A percentile compares a stretch with the other conserved stretches of the same genome.
Conservation (phyloP, 1,284 basidiomycete genomes). For the Sporisorium iseilematis-ciliati region DNA sequence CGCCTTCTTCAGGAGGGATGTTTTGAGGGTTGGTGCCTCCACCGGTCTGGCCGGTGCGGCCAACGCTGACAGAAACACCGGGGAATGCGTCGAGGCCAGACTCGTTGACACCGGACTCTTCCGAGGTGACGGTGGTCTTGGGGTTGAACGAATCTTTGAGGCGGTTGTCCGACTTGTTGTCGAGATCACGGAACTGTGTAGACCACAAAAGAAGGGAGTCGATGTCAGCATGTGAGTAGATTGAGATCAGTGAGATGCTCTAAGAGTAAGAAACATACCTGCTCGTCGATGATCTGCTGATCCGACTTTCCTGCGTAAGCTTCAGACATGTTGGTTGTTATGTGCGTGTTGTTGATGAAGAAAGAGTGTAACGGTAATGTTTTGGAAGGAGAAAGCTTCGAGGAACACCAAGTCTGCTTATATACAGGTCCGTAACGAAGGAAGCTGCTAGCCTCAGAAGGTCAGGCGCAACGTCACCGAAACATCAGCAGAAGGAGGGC, state of each 20-base stretch:
- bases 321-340: conserved; percentile 51
- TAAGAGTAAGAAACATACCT: conserved; percentile 22
- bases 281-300: conserved; percentile 62
- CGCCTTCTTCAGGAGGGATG: conserved; percentile 61
- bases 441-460: neutral
- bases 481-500: neutral
- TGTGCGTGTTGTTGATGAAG: neutral
- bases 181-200: conserved; percentile 39
- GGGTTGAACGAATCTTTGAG: conserved; percentile 54
- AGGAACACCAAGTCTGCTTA: neutral
- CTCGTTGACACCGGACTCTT: conserved; percentile 59
- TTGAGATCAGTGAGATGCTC: neutral
- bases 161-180: conserved; percentile 50
- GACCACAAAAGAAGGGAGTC: no score
- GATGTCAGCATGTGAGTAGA: neutral
- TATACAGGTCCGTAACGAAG: neutral
- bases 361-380: neutral
- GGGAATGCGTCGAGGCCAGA: conserved; percentile 52
- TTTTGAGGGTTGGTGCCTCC: conserved; percentile 59
- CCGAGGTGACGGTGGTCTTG: conserved; percentile 51
- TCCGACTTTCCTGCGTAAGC: conserved; percentile 59
- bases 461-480: neutral
- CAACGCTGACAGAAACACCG: conserved; percentile 51
- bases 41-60: conserved; percentile 57
- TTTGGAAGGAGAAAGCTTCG: neutral